Percentiles rank a stretch among this genome's conserved stretches.
These are phyloP conservation scores for Iris macrosiphon DNA, from an alignment of 106 monocot species.

Conservation along the genomic window DNA sequence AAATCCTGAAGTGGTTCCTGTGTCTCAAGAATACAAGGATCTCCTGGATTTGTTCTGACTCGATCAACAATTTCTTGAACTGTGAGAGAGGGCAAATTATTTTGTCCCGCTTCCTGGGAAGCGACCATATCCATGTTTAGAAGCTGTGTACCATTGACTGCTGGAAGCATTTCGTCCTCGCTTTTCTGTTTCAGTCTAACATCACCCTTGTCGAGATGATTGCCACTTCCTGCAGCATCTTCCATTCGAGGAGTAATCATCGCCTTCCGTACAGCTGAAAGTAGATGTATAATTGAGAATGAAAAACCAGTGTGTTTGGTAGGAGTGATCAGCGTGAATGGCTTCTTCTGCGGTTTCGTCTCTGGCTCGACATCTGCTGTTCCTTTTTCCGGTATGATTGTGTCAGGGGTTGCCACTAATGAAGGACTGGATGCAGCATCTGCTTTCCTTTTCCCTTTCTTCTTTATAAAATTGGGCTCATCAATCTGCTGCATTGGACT, in stretches of 20 bases:
- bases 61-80: slow-evolving; percentile 75
- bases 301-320: slow-evolving; percentile 90
- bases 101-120: slow-evolving; percentile 12
- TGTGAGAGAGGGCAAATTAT: slow-evolving; percentile 54
- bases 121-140: slow-evolving; percentile 15
- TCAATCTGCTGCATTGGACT: slow-evolving; percentile 34
- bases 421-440: slow-evolving; percentile 15
- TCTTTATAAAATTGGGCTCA: slow-evolving; percentile 36
- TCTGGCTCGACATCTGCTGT: slow-evolving; percentile 30
- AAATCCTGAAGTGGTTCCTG: slow-evolving; percentile 92
- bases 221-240: slow-evolving; percentile 20
- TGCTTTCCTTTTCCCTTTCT: slow-evolving; percentile 54
- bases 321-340: slow-evolving; percentile 72
- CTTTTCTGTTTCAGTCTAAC: slow-evolving; percentile 1
- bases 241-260: slow-evolving; percentile 52
- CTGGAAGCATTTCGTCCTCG: slow-evolving; percentile 11
- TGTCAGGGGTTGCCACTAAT: slow-evolving; percentile 10
- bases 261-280: slow-evolving; percentile 81
- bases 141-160: slow-evolving; percentile 4
- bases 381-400: slow-evolving; percentile 22
- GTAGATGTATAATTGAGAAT: slow-evolving; percentile 93
- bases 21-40: slow-evolving; percentile 93
- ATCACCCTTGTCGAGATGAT: slow-evolving; percentile 15
- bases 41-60: slow-evolving; percentile 80
- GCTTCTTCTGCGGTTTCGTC: slow-evolving; percentile 41